Percentiles rank a stretch among this genome's conserved stretches.
Conservation (phyloP, 306 rosid species). For the Hippophae tibetana region DNA sequence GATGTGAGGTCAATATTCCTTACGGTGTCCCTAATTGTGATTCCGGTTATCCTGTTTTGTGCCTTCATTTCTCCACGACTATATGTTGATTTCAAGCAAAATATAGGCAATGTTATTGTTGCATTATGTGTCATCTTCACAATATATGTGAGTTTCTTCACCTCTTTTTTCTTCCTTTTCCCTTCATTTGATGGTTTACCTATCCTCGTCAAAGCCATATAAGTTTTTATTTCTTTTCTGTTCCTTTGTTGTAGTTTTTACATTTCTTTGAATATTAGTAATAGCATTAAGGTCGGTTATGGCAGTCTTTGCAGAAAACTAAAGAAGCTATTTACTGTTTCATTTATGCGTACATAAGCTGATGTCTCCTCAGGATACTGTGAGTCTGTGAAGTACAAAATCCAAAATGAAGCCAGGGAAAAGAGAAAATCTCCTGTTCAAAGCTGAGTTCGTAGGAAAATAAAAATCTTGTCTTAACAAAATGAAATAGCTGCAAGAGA, state of each 20-base stretch:
- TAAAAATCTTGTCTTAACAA: background rate
- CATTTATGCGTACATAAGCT: background rate
- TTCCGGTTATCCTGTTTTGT: slow-evolving; percentile 29
- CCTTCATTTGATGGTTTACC: background rate
- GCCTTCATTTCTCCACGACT: slow-evolving; percentile 24
- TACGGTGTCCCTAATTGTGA: slow-evolving; percentile 27
- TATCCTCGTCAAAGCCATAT: background rate
- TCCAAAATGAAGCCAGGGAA: background rate
- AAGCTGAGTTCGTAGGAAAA: background rate
- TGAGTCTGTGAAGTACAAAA: background rate
- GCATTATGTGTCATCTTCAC: slow-evolving; percentile 14
- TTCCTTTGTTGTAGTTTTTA: too few relatives aligned
- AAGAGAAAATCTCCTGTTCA: background rate
- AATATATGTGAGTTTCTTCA: slow-evolving; percentile 26
- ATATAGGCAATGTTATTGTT: slow-evolving; percentile 18
- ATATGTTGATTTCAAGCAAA: slow-evolving; percentile 8
- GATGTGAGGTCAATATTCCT: slow-evolving; percentile 29
- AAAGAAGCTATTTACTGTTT: background rate
- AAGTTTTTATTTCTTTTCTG: background rate
- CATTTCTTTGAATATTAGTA: background rate
- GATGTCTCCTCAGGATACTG: background rate
- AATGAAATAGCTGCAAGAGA: background rate
- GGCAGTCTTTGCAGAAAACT: background rate
- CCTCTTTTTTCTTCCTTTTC: background rate
- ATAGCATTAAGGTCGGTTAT: background rate